Base-by-base conservation (phyloP, 805 yeast species). In the Torulaspora franciscae region DNA sequence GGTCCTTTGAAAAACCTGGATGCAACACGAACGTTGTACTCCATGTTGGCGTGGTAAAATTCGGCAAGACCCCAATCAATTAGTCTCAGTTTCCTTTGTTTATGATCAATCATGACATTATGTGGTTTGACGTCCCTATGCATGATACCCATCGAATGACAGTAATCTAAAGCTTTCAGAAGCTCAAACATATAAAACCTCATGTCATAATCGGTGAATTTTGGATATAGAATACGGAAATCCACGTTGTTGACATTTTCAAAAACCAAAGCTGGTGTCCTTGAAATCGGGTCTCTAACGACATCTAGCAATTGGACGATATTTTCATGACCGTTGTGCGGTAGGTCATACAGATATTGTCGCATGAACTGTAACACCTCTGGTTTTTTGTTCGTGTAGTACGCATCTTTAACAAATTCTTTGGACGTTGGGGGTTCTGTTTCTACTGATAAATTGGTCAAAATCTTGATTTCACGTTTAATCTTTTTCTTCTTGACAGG, bases 21-120 rank as follows among this genome's bases (percentile, higher is more conserved):
- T 2, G 97, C 96, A 13, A 90, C 97, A 52, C 97, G 75, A 15
- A 90, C 96, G 59, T 90, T 90, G 59, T 86, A 90, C 57, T 87
- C 95, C 62, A 80, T 84, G 10, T 88, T 88, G 19, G 87, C 80
- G 62, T 90, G 96, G 61, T 89, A 89, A 62, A 87, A 89, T 64
- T 90, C 97, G 7, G 97, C 96, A 42, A 90, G 69, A 6, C 97
- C 97, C 96, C 96, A 90, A 66, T 90, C 97, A 43, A 90, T 89
- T 52, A 89, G 75, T 51, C 95, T 76, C 55, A 90, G 69, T 58
- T 77, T 79, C 64, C 70, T 80, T 50, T 73, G 75, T 48, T 74
- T 69, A 44, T 86, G 96, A 65, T 90, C 96, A 55, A 90, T 90
- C 96, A 90, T 90, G 51, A 90, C 85, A 65, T 90, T 90, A 59